Base-by-base conservation (phyloP, 192 early-diverging fungal genomes). In the Coemansia sp. region DNA sequence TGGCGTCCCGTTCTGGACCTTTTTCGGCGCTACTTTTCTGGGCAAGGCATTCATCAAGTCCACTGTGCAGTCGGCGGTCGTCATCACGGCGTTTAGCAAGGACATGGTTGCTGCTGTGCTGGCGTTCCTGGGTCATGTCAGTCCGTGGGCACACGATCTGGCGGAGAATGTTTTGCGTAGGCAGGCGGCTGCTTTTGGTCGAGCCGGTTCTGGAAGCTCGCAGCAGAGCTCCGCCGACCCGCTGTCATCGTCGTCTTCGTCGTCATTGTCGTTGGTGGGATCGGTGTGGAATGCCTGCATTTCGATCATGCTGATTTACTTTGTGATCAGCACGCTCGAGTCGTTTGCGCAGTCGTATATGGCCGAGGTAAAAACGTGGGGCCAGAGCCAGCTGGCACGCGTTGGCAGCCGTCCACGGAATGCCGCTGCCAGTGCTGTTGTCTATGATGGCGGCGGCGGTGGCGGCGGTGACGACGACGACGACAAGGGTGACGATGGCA, bases 11-110 rank as follows among this genome's bases (percentile, higher is more conserved):
- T 95, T 97, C 64, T 77, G 80, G 58, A 97, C 93, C 6, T 97
- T 95, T 72, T 97, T 94, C 71, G 92, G 92, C 1, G 95, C 95
- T 0, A 97, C 95, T 3, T 85, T 97, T 45, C 55, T 97, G 17
- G 95, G 95, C 36, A 97, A 97, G 67, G 91, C 95, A 0, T 58
- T 88, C 20, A 77, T 97, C 42, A 97, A 97, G 60, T 83, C 84
- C 26, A 81, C 85, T 25, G 85, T 95, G 17, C 93, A 86, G 85
- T 74, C 87, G 5, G 33, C 90, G 7, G 78, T 90, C 49, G 85
- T 97, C 37, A 88, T 95, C 23, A 60, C 91, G 4, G 66, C 87
- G 17, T 93, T 95, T 46, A 93, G 90, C 17, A 79, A 87, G 37
- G 90, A 88, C 46, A 89, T 82, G 42, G 73, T 87, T 22, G 79